phyloP scores from a whole-genome alignment of 257 asterid genomes.

The Rehmannia glutinosa region DNA sequence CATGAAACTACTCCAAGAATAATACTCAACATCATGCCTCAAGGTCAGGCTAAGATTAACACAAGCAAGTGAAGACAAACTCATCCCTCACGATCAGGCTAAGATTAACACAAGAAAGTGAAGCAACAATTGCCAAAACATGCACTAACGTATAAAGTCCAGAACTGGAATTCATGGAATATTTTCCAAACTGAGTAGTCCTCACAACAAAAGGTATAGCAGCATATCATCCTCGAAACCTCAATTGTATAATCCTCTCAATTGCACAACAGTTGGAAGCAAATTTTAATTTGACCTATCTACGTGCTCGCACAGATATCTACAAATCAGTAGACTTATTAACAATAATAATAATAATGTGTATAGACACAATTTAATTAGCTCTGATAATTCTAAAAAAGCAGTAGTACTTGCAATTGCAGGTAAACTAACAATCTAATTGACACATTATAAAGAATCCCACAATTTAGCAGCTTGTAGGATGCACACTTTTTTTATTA shows the following conservation, averaged over 20 bases:
- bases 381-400: no score
- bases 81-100: no score
- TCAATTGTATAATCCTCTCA: background rate
- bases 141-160: background rate
- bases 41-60: no score
- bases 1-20: background rate
- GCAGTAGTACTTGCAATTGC: no score
- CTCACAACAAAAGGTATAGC: background rate
- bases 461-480: background rate
- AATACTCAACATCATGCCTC: background rate
- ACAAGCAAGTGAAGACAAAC: no score
- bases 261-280: background rate
- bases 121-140: background rate
- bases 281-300: background rate
- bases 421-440: background rate
- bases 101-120: background rate
- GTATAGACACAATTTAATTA: no score
- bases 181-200: background rate
- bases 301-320: background rate
- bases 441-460: background rate
- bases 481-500: background rate
- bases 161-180: background rate
- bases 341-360: no score
- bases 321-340: no score
- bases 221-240: background rate